These are phyloP conservation scores for Phytophthora brassicae DNA, from an alignment of 352 stramenopile species.

Conservation along the genomic window DNA sequence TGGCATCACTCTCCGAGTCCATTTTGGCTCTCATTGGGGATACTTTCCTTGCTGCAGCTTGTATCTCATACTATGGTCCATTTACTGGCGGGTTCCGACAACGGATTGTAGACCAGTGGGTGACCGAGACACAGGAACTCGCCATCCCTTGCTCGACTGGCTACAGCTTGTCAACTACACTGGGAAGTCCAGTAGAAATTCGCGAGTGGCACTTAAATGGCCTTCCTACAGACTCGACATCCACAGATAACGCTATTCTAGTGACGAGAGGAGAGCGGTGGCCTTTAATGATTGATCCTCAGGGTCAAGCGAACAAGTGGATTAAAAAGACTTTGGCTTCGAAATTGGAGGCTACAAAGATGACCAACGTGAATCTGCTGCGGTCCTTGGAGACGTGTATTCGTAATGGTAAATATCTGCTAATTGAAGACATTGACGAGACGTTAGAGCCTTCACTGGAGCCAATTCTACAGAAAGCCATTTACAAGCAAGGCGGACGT, in stretches of 20 bases:
- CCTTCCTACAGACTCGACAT: slow-evolving; percentile 85
- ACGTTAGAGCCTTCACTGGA: slow-evolving; percentile 60
- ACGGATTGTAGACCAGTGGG: slow-evolving; percentile 77
- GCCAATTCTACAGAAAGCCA: slow-evolving; percentile 67
- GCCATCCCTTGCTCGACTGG: slow-evolving; percentile 71
- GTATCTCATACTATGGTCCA: slow-evolving; percentile 93
- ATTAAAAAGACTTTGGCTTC: slow-evolving; percentile 72
- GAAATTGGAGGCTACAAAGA: slow-evolving; percentile 61
- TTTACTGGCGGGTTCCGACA: slow-evolving; percentile 91
- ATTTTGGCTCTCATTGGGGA: slow-evolving; percentile 90
- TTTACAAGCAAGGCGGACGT: slow-evolving; percentile 58
- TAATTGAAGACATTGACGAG: slow-evolving; percentile 77
- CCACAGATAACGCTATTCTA: slow-evolving; percentile 91
- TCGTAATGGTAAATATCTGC: slow-evolving; percentile 83
- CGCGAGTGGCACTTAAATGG: slow-evolving; percentile 90
- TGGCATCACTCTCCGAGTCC: slow-evolving; percentile 73
- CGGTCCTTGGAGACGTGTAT: slow-evolving; percentile 89
- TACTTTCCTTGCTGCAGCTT: slow-evolving; percentile 91
- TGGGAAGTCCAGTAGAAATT: slow-evolving; percentile 91
- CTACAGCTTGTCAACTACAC: slow-evolving; percentile 73
- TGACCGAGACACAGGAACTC: slow-evolving; percentile 58
- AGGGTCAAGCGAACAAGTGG: slow-evolving; percentile 90
- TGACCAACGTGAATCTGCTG: slow-evolving; percentile 66
- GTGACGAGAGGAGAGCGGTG: slow-evolving; percentile 78
- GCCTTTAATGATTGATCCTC: slow-evolving; percentile 89